phyloP scores from a whole-genome alignment of 768 basidiomycete species.

The Collybiopsis luxurians region DNA sequence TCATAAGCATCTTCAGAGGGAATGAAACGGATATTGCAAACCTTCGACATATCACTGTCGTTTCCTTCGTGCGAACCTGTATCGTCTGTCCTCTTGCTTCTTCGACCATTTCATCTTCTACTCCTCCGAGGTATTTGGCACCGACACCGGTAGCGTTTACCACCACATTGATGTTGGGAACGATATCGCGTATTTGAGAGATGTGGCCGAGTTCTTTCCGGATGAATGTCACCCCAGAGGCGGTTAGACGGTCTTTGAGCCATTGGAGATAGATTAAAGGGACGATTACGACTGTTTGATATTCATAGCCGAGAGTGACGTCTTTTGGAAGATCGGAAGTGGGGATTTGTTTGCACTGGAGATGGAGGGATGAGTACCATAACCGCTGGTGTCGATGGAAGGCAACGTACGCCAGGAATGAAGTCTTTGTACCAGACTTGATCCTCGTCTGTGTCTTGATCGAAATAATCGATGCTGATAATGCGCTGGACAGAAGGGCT shows the following conservation, averaged over 20 bases:
- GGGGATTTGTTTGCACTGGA: neutral
- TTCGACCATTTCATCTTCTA: conserved; percentile 3
- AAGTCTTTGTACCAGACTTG: conserved; percentile 6
- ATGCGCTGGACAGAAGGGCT: neutral
- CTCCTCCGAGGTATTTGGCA: conserved; percentile 7
- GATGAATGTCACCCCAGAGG: neutral
- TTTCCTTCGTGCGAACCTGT: neutral
- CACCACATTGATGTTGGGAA: neutral
- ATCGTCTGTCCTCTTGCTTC: conserved; percentile 7
- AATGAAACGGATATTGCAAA: neutral
- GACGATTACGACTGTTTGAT: neutral
- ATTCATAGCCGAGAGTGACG: conserved; percentile 5
- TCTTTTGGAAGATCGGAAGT: neutral
- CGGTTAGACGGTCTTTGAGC: neutral
- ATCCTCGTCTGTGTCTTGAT: neutral
- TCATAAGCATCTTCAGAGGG: too few species aligned
- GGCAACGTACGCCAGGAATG: neutral
- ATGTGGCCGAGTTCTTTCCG: conserved; percentile 1
- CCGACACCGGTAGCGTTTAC: conserved; percentile 7
- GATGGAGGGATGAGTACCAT: neutral
- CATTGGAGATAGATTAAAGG: conserved; percentile 5
- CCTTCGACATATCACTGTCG: neutral
- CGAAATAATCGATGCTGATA: conserved; percentile 1
- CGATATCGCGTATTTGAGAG: neutral
- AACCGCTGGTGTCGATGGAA: neutral